Base-by-base conservation (phyloP, 768 basidiomycete species). In the Candolleomyces efflorescens region DNA sequence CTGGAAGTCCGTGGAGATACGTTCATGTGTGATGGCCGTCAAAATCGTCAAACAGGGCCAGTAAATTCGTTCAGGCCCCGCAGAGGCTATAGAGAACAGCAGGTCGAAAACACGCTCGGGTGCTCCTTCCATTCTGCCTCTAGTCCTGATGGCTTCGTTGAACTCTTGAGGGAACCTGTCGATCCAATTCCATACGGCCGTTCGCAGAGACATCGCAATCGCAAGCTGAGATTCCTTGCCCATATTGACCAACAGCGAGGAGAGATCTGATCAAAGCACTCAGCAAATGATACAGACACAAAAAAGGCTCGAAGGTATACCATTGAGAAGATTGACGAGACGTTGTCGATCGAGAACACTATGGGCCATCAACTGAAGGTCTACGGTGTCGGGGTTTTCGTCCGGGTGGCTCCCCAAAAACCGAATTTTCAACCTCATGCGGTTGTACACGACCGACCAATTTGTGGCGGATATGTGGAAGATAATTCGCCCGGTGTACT, bases 141-240 rank as follows among this genome's bases (percentile, higher is more conserved):
- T 78, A 3, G 78, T 75, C 10, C 80, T 76, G 38, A 93, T 78
- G 4, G 83, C 78, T 6, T 92, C 86, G 54, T 87, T 86, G 68
- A 86, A 96, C 67, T 97, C 91, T 5, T 76, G 73, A 0, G 91
- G 87, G 65, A 87, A 90, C 22, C 82, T 75, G 27, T 89, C 85
- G 32, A 95, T 85, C 92, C 92, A 96, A 61, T 89, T 92, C 93
- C 94, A 95, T 24, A 96, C 76, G 1, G 90, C 91, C 26, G 81
- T 78, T 20, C 92, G 83, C 37, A 96, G 78, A 24, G 88, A 83
- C 24, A 82, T 75, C 0, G 92, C 84, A 49, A 94, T 79, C 0
- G 88, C 85, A 13, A 81, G 70, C 58, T 92, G 91, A 0, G 86
- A 82, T 41, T 90, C 85, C 36, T 77, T 79, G 61, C 83, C 84